Evolutionary conservation across 805 yeast species (phyloP), one percentile per base, ranked within the genome.

Genomic region (Suhomyces emberorum): DNA sequence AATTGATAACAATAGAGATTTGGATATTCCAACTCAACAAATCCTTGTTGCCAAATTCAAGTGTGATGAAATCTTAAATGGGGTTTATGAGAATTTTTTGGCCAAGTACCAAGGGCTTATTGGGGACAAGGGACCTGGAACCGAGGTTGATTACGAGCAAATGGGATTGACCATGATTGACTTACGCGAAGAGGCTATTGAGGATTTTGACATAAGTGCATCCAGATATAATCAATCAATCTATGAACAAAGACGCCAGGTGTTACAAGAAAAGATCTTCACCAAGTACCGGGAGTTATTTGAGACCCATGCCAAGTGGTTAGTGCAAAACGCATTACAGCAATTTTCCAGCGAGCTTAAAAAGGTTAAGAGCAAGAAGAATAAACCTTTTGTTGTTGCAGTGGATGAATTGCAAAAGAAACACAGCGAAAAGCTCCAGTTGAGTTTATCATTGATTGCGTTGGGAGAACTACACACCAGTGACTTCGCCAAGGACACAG

Each of bases 1-100:
- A 60, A 93, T 93, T 51, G 95, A 88, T 57, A 72, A 74, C 43
- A 93, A 93, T 63, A 89, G 88, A 61, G 98, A 93, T 57, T 74
- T 93, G 44, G 98, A 93, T 62, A 71, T 93, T 46, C 98, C 98
- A 18, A 89, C 98, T 2, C 98, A 93, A 55, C 98, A 93, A 59
- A 85, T 87, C 21, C 69, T 93, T 41, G 98, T 93, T 16, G 95
- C 98, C 6, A 77, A 93, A 50, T 91, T 88, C 63, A 80, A 95
- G 53, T 91, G 98, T 58, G 95, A 88, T 53, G 98, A 93, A 59
- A 85, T 93, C 32, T 73, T 83, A 15, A 63, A 69, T 28, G 41
- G 38, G 15, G 57, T 62, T 19, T 61, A 42, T 28, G 57, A 50
- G 7, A 65, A 61, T 8, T 67, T 65, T 38, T 36, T 48, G 14